These are phyloP conservation scores for Pythium myriotylum DNA, from an alignment of 352 stramenopile genomes.

Conservation along the genomic window DNA sequence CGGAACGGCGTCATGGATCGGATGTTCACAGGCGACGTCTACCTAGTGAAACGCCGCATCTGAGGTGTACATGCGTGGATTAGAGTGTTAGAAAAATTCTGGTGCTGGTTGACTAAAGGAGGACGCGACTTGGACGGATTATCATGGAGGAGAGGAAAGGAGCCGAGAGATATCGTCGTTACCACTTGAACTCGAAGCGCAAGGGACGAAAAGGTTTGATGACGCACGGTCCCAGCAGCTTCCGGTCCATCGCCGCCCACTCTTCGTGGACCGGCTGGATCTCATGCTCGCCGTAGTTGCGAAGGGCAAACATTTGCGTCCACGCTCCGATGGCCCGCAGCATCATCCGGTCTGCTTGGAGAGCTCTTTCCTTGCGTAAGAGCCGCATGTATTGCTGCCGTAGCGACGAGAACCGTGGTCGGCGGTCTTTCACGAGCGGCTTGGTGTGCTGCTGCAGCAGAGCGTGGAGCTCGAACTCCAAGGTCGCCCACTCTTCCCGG, in stretches of 20 bases:
- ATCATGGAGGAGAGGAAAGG: no score
- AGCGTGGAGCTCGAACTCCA: conserved; percentile 5
- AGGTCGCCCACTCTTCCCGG: conserved; percentile 4
- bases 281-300: not conserved
- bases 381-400: not conserved
- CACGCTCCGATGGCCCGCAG: not conserved
- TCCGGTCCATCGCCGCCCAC: conserved; percentile 4
- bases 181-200: conserved; percentile 18
- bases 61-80: no score
- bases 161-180: not conserved
- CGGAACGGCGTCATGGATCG: no score
- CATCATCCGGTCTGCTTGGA: not conserved
- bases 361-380: not conserved
- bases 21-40: no score
- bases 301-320: not conserved
- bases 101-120: no score
- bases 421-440: not conserved
- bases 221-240: conserved; percentile 5
- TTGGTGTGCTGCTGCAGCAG: not conserved
- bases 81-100: no score
- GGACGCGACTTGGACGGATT: no score
- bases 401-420: not conserved
- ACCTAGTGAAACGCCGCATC: no score
- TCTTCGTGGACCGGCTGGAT: not conserved
- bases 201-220: conserved; percentile 20